Percentiles rank a stretch among this genome's conserved stretches.
phyloP scores from a whole-genome alignment of 192 early-diverging fungal species.

The Kappamyces sp. region DNA sequence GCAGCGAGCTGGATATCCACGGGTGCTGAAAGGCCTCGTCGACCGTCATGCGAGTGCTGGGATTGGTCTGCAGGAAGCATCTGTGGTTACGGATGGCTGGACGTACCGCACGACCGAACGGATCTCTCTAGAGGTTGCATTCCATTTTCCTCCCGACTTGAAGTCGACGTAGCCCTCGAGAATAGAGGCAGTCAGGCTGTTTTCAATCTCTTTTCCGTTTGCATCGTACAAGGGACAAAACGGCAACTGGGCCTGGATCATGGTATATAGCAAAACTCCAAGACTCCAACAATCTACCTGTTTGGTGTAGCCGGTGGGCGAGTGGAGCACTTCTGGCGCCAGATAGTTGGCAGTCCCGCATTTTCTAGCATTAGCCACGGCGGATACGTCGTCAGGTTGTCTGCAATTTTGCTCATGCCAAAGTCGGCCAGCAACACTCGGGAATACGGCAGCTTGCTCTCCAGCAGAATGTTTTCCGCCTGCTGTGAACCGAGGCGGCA shows the following conservation, averaged over 20 bases:
- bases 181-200: no score
- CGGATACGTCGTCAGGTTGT: neutral
- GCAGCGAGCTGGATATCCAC: neutral
- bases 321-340: constrained; percentile 7
- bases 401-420: constrained; percentile 25
- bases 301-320: constrained; percentile 4
- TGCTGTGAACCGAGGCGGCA: no score
- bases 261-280: constrained; percentile 12
- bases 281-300: constrained; percentile 13
- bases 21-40: constrained; percentile 12
- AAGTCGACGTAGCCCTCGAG: no score
- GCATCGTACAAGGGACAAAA: no score
- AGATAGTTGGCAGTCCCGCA: constrained; percentile 13
- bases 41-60: neutral
- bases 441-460: constrained; percentile 8
- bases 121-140: no score
- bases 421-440: constrained; percentile 60
- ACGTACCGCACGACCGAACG: no score
- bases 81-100: neutral
- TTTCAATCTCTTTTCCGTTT: no score
- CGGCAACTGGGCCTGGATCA: neutral
- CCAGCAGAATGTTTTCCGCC: constrained; percentile 32
- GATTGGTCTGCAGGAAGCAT: neutral
- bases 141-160: no score
- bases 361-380: neutral